Percentiles rank a stretch among this genome's conserved stretches.
Evolutionary conservation across 2,329 filamentous ascomycete genomes (phyloP).

Genomic region (Ceratocystiopsis minuta): DNA sequence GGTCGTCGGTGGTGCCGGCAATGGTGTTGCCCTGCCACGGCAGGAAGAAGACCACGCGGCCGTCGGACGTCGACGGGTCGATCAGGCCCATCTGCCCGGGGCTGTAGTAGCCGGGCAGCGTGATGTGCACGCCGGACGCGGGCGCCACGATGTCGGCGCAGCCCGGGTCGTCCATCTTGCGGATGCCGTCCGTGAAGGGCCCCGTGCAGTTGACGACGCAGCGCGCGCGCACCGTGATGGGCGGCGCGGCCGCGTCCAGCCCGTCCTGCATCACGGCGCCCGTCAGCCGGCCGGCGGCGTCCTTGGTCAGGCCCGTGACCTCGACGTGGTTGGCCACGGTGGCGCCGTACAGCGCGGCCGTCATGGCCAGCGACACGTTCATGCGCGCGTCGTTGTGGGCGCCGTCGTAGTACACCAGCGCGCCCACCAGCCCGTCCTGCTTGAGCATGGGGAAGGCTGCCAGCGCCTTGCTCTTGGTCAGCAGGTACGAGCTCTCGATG

Average conservation of each 20-base stretch:
- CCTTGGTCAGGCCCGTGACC: slow-evolving; percentile 57
- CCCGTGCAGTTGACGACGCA: slow-evolving; percentile 73
- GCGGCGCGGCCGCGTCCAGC: slow-evolving; percentile 13
- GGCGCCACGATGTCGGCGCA: slow-evolving; percentile 61
- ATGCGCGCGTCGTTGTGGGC: slow-evolving; percentile 77
- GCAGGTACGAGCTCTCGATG: slow-evolving; percentile 68
- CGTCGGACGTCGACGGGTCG: slow-evolving; percentile 63
- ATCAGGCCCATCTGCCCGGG: slow-evolving; percentile 68
- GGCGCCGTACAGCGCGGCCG: slow-evolving; percentile 60
- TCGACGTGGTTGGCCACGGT: slow-evolving; percentile 69
- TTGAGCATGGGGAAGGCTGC: slow-evolving; percentile 65
- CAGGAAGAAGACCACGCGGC: slow-evolving; percentile 74
- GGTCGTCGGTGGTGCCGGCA: slow-evolving; percentile 64
- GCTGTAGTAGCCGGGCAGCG: slow-evolving; percentile 65
- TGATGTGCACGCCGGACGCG: slow-evolving; percentile 62
- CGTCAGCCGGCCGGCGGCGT: slow-evolving; percentile 46
- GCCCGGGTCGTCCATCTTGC: slow-evolving; percentile 61
- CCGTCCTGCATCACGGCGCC: slow-evolving; percentile 51
- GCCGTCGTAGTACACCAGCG: slow-evolving; percentile 71
- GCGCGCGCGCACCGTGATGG: slow-evolving; percentile 55
- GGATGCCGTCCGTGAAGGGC: slow-evolving; percentile 62
- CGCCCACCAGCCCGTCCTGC: slow-evolving; percentile 54
- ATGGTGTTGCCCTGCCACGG: slow-evolving; percentile 79
- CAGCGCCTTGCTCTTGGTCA: slow-evolving; percentile 60
- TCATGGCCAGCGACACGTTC: slow-evolving; percentile 70